phyloP scores from a whole-genome alignment of 805 yeast species.

The Pachysolen tannophilus region DNA sequence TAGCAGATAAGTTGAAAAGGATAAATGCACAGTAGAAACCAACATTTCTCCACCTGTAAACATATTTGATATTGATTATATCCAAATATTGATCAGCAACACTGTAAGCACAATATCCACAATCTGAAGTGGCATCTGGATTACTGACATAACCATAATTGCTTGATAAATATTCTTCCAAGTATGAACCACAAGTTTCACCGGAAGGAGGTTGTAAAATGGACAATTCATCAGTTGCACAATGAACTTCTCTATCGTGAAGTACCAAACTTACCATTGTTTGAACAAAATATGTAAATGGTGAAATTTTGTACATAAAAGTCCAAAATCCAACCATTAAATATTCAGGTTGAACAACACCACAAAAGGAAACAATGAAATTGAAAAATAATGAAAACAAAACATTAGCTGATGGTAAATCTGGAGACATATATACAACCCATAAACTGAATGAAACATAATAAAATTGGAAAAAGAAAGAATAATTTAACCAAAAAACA shows the following conservation, averaged over 20 bases:
- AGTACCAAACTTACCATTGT: slow-evolving; percentile 39
- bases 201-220: slow-evolving; percentile 49
- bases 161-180: slow-evolving; percentile 23
- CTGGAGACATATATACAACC: slow-evolving; percentile 50
- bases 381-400: slow-evolving; percentile 47
- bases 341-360: slow-evolving; percentile 50
- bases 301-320: slow-evolving; percentile 72
- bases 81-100: slow-evolving; percentile 16
- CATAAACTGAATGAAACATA: slow-evolving; percentile 45
- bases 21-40: slow-evolving; percentile 30
- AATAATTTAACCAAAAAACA: slow-evolving; percentile 35
- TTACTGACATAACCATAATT: slow-evolving; percentile 41
- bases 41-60: slow-evolving; percentile 19
- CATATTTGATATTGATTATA: slow-evolving; percentile 11
- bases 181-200: slow-evolving; percentile 39
- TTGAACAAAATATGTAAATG: slow-evolving; percentile 62
- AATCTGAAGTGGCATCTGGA: slow-evolving; percentile 14
- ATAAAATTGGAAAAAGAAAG: slow-evolving; percentile 41
- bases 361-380: slow-evolving; percentile 57
- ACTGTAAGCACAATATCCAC: slow-evolving; percentile 16
- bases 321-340: slow-evolving; percentile 79
- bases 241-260: slow-evolving; percentile 45
- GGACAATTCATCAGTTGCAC: slow-evolving; percentile 41
- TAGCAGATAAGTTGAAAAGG: slow-evolving; percentile 38
- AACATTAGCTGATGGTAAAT: slow-evolving; percentile 60